Percentiles rank a stretch among this genome's conserved stretches.
phyloP scores from a whole-genome alignment of 1,139 yeast genomes.

The Blastobotrys malaysiensis region DNA sequence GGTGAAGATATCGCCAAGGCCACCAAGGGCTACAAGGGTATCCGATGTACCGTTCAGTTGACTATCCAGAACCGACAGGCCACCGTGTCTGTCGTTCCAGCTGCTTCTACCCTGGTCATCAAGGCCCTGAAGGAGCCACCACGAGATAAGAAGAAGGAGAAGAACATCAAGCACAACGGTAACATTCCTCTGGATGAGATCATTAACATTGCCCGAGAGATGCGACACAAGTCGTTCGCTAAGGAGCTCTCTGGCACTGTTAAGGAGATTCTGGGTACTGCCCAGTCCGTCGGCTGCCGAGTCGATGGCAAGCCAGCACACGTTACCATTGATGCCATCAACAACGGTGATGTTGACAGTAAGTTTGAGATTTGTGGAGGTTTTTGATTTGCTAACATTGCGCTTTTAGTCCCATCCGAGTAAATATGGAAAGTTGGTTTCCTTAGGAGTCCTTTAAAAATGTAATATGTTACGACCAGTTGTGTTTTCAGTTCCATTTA shows the following conservation, averaged over 20 bases:
- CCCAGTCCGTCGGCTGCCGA: slow-evolving; percentile 98
- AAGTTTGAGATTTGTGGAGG: slow-evolving; percentile 12
- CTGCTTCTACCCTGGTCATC: slow-evolving; percentile 98
- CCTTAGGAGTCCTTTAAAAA: slow-evolving; percentile 7
- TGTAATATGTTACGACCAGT: slow-evolving; percentile 12
- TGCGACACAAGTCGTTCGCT: slow-evolving; percentile 98
- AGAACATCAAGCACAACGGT: slow-evolving; percentile 99
- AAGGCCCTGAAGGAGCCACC: slow-evolving; percentile 99
- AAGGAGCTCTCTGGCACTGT: slow-evolving; percentile 94
- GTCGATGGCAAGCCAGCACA: slow-evolving; percentile 99
- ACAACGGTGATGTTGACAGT: slow-evolving; percentile 93
- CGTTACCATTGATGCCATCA: slow-evolving; percentile 95
- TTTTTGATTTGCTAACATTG: slow-evolving; percentile 2
- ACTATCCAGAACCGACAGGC: slow-evolving; percentile 99
- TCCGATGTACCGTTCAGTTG: slow-evolving; percentile 97
- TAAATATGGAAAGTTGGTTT: slow-evolving; percentile 12
- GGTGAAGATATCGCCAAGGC: slow-evolving; percentile 99
- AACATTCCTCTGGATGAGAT: slow-evolving; percentile 97
- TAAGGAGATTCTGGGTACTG: slow-evolving; percentile 99
- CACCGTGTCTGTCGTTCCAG: slow-evolving; percentile 96
- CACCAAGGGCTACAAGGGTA: slow-evolving; percentile 95
- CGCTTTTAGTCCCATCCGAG: slow-evolving; percentile 17
- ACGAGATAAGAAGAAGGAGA: slow-evolving; percentile 99
- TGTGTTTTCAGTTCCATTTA: slow-evolving; percentile 11
- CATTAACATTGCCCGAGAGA: slow-evolving; percentile 94